Base-by-base conservation (phyloP, 306 rosid species). In the Fagus crenata region DNA sequence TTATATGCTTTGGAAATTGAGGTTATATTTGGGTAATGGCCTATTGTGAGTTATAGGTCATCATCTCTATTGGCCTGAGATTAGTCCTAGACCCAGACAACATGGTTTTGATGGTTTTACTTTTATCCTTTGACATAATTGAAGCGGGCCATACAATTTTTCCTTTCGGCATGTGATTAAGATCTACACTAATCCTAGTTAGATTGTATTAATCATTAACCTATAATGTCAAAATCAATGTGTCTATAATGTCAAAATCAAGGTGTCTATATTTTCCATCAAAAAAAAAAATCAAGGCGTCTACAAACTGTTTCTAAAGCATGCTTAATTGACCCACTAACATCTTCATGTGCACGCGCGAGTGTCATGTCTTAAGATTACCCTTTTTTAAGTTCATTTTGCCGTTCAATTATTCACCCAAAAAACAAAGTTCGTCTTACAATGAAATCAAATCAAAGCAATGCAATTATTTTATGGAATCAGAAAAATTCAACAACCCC, bases 321-420 rank as follows among this genome's bases (percentile, higher is more conserved):
- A 86, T 79, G 92, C 84, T 83, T 84, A 82, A 75, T 59, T 77
- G 82, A 83, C 90, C 92, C 92, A 85, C 89, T 78, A 7, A 55
- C 80, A 58, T 81, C 73, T 82, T 81, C 71, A 78, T 58, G 85
- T 79, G 97, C 96, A 89, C 90, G 93, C 93, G 88, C 82, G 83
- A 75, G 80, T 74, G 84, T 86, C 90, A 82, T 84, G 67, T 89
- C 90, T 71, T 78, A 80, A 84, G 86, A 82, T 84, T 84, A 75
- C 81, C 76, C 87, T 83, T 78, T 74, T 60, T 64, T 36, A 83
- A 79, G 74, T 79, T 49, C 60, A 75, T 76, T 82, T 76, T 84
- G 78, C 69, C 53, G 78, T 74, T 60, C 76, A 76, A 71, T 83
- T 75, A 80, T 69, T 83, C 85, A 80, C 80, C 79, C 77, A 81